Base-by-base conservation (phyloP, 2,329 filamentous ascomycete species). In the Colletotrichum godetiae region DNA sequence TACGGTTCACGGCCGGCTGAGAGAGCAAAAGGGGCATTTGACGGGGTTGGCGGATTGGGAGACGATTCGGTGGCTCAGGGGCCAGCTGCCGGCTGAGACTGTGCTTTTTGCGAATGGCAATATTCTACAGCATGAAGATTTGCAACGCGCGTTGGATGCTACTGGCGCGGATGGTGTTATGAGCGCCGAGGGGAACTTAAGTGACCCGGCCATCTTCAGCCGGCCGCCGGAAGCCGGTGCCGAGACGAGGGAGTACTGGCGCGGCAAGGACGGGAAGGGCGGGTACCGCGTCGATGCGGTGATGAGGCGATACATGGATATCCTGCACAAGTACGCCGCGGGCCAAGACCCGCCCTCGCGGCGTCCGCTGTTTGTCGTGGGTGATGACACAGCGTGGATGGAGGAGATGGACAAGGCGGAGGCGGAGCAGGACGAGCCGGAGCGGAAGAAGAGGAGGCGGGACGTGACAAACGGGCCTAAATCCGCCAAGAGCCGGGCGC, bases 61-160 rank as follows among this genome's bases (percentile, higher is more conserved):
- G n/a, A 90, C 93, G 79, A 92, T 99, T 69, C 89, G 92, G 5
- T 96, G 94, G 79, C 83, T 99, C 76, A 88, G 97, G 61, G 94
- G 98, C 12, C 93, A 92, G 74, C 84, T 99, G 35, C 96, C 96
- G 0, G 85, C 88, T 1, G 95, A 98, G 60, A 97, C 95, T 8
- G 97, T 99, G 29, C 90, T 99, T 3, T 98, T 99, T 80, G 97
- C 97, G 4, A 99, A 99, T 81, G 97, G 97, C 13, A 99, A 99
- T 79, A 92, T 98, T 46, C 85, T 99, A 72, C 93, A 94, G 80
- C 88, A 93, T 72, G 92, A 87, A 0, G 96, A 99, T 80, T 86
- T 99, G 12, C 89, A 92, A 63, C 85, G 85, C 24, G 98, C 96
- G 79, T 85, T 99, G 24, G 89, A 91, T 62, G 94, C 88, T 5